Conservation (phyloP, 2,329 filamentous ascomycete species). For the Neocatenulostroma microsporum region DNA sequence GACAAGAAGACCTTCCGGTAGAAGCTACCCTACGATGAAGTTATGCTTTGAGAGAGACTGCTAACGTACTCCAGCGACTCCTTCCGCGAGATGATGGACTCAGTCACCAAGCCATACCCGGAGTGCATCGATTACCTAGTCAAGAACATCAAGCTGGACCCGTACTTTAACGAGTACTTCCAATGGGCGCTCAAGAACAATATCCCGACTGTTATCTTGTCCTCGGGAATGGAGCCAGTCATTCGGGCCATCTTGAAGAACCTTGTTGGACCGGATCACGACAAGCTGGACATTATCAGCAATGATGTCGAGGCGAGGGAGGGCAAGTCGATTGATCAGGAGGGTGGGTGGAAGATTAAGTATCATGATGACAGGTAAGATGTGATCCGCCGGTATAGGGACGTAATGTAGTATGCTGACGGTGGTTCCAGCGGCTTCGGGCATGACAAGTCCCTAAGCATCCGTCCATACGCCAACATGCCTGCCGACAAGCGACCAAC, state of each 20-base stretch:
- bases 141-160: constrained; percentile 80
- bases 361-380: constrained; percentile 76
- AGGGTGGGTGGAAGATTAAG: constrained; percentile 77
- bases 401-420: constrained; percentile 1
- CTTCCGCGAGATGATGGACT: constrained; percentile 89
- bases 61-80: constrained; percentile 49
- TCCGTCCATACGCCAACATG: constrained; percentile 74
- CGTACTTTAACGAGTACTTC: constrained; percentile 81
- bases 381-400: neutral
- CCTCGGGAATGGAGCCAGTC: constrained; percentile 85
- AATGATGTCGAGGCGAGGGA: constrained; percentile 65
- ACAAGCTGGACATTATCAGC: constrained; percentile 80
- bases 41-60: neutral
- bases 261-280: constrained; percentile 68
- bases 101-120: constrained; percentile 68
- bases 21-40: neutral
- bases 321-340: constrained; percentile 67
- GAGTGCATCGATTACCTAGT: constrained; percentile 72
- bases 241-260: constrained; percentile 76
- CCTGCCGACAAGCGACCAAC: constrained; percentile 62
- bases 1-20: constrained; percentile 64
- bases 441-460: constrained; percentile 93
- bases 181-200: constrained; percentile 72
- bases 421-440: constrained; percentile 60
- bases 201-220: constrained; percentile 85